Percentiles rank a stretch among this genome's conserved stretches.
phyloP scores from a whole-genome alignment of 768 basidiomycete species.

The Collybiopsis confluens region DNA sequence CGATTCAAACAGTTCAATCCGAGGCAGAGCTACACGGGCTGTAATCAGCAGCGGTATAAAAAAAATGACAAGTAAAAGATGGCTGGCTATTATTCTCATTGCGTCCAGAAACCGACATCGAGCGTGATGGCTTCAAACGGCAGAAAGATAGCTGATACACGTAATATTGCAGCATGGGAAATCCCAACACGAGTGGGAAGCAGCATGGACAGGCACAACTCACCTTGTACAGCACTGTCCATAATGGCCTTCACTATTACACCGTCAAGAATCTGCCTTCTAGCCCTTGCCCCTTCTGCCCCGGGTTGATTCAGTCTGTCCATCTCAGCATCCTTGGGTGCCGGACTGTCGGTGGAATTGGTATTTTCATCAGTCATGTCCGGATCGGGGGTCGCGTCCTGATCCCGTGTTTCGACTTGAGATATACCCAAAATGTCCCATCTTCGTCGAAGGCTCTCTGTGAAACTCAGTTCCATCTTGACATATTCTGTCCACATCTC shows the following conservation, averaged over 20 bases:
- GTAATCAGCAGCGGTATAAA: neutral
- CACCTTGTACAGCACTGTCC: slow-evolving; percentile 69
- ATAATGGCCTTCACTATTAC: slow-evolving; percentile 80
- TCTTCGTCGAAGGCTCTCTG: slow-evolving; percentile 73
- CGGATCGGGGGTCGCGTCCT: neutral
- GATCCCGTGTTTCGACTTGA: slow-evolving; percentile 6
- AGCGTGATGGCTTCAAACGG: neutral
- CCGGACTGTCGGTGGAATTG: slow-evolving; percentile 20
- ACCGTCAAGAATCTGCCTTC: slow-evolving; percentile 69
- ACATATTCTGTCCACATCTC: slow-evolving; percentile 90
- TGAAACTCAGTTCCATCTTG: slow-evolving; percentile 83
- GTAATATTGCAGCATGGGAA: neutral
- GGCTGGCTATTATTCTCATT: no score
- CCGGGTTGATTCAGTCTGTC: slow-evolving; percentile 42
- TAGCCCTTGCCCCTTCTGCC: slow-evolving; percentile 46
- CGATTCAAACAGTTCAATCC: slow-evolving; percentile 36
- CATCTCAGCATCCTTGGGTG: slow-evolving; percentile 37
- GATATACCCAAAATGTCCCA: slow-evolving; percentile 77
- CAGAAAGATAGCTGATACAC: neutral
- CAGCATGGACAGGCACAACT: slow-evolving; percentile 11
- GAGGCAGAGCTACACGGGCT: slow-evolving; percentile 31
- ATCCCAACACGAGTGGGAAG: neutral
- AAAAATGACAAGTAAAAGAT: no score
- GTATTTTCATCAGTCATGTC: slow-evolving; percentile 18
- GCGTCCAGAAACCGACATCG: neutral